phyloP scores from a whole-genome alignment of 305 asterid species.

The Fraxinus sp. region DNA sequence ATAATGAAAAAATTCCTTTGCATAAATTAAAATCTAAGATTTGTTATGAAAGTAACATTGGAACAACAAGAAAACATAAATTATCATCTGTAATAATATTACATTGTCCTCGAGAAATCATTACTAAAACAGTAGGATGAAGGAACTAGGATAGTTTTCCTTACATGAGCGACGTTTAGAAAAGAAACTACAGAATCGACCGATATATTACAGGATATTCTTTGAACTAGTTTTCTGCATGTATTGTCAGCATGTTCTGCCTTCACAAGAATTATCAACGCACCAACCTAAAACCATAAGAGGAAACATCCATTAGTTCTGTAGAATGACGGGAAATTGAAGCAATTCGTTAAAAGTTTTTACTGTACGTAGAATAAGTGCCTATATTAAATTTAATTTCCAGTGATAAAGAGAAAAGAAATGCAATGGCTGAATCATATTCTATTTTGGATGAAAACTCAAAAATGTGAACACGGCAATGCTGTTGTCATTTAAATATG shows the following conservation, averaged over 20 bases:
- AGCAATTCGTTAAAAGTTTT: neutral
- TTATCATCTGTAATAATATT: neutral
- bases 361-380: neutral
- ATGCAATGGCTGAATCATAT: neutral
- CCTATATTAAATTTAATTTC: neutral
- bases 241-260: neutral
- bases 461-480: neutral
- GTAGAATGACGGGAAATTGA: neutral
- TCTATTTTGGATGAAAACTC: neutral
- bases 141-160: neutral
- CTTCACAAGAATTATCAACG: neutral
- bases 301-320: neutral
- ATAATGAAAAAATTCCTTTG: no score
- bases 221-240: neutral
- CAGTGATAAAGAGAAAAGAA: neutral
- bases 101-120: neutral
- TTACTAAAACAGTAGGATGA: neutral
- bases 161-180: neutral
- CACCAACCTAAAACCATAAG: neutral
- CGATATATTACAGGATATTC: neutral
- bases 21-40: neutral
- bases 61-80: neutral
- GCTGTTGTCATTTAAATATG: neutral
- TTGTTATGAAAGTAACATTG: neutral
- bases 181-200: neutral